Evolutionary conservation across 2,329 filamentous ascomycete genomes (phyloP), one percentile per base, ranked within the genome.

Genomic region (Hypoxylon sp.): DNA sequence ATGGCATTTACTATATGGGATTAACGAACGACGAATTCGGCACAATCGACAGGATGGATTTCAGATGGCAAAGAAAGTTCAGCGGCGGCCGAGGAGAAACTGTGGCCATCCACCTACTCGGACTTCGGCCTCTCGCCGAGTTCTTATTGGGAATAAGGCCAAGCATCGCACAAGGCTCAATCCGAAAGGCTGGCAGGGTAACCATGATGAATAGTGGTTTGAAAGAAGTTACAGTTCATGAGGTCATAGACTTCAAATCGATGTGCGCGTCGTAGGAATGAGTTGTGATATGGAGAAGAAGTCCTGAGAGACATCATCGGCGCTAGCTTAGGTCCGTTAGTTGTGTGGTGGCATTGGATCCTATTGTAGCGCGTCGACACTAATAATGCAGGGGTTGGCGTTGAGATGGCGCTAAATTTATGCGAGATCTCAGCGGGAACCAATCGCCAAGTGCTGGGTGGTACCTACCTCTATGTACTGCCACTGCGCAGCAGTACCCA

Each of bases 231-330:
- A 20, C 26, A 30, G 18, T 48, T 64, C 57, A 67, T 72, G 67
- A 72, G 60, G 69, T 72, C 68, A 71, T 71, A 65, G 68, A 70
- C 60, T 62, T 36, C 12, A 12, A 26, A 8, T 40, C 4, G 11
- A 16, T 12, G 30, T 16, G 6, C 18, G 12, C 16, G 18, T 44
- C 11, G 18, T 45, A 14, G 22, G 48, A 38, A 46, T 53, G 26
- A 55, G 40, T 20, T 33, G 20, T 54, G 38, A 45, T 33, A 45
- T 12, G 36, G 7, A 42, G 24, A 16, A 36, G n/a, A 32, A 48
- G 26, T 32, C 16, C 22, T 44, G 3, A 40, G 22, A 52, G 33
- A 14, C 48, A 36, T 20, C 22, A 52, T 22, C 20, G 12, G 26
- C 26, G 49, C 49, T 33, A 51, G 49, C 49, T 33, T 38, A 26